Evolutionary conservation across 164 flowering plant genomes (phyloP), one percentile per base, ranked within the genome.

Genomic region (Aristolochia californica): DNA sequence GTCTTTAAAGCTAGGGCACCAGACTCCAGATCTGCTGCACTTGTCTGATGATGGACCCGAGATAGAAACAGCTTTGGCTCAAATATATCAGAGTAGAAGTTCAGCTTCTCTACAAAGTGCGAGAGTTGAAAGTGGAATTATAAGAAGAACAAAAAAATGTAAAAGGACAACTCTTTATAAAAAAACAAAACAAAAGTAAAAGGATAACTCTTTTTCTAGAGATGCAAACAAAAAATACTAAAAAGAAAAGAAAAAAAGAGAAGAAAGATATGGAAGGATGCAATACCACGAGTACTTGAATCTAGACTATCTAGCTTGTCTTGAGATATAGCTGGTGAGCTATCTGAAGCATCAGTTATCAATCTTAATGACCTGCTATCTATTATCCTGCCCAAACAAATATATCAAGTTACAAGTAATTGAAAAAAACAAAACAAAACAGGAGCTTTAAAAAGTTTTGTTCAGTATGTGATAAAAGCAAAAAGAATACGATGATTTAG

Each of bases 1-100:
- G 75, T 80, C 75, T 88, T 94, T 60, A 94, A 69, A 61, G 88
- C 88, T 72, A 84, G 81, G 53, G 89, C 91, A 57, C 99, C 97
- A 64, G 79, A 78, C 75, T 94, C 99, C 66, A 94, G 62, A 65
- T 94, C 97, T 62, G 93, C 93, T 49, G 95, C 88, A 66, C 70
- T 61, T 48, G 99, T 85, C 55, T 81, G 80, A 63, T 83, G 86
- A 70, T 94, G 99, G 56, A 94, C 76, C 52, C 96, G 84, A n/a
- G 97, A 76, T 27, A 94, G 72, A 63, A 94, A 94, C 53, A 88
- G 67, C 81, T 86, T 90, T 54, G 95, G 82, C 65, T 94, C 91
- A 70, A 94, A 94, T 20, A 71, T 77, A 54, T 94, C 99, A n/a
- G 96, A 83, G 71, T 77, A 81, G 71, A 84, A 94, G 68, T 81